Base-by-base conservation (phyloP, 805 yeast genomes). In the Yamadazyma akitaensis region DNA sequence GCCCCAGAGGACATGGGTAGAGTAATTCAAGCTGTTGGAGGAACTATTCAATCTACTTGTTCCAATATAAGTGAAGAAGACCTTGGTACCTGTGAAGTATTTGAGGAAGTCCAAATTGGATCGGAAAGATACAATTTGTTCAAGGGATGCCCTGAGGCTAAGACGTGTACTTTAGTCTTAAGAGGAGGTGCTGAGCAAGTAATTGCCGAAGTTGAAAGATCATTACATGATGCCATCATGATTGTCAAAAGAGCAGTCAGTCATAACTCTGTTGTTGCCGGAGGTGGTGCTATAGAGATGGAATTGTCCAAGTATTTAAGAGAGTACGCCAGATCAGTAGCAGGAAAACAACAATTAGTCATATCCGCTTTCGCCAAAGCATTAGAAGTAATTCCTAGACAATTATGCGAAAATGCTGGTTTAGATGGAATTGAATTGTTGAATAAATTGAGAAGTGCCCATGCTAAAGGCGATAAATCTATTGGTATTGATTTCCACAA, bases 211-310 rank as follows among this genome's bases (percentile, higher is more conserved):
- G 97, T 95, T 21, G 99, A 94, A 67, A 81, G 99, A 69, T 92
- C 97, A 1, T 75, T 94, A 55, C 98, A 94, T 62, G 99, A 94
- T 70, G 99, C 99, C 42, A 89, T 94, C 42, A 92, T 92, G 99
- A 91, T 94, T 64, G 98, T 92, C 39, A 92, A 91, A 70, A 80
- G 99, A 58, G 95, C 98, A 1, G 81, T 94, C 36, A 84, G 87
- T 61, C 91, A 91, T 63, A 85, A 83, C 60, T 72, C 80, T 25
- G 82, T 94, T 55, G 99, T 94, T 48, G 98, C 96, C 12, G 99
- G 99, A 51, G 99, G 99, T 54, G 99, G 99, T 53, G 99, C 99
- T 31, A 85, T 90, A 53, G 99, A 94, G 69, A 94, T 94, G 99
- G 98, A 94, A 63, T 62, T 94, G 35, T 90, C 97, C 33, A 88